A percentile compares a stretch with the other conserved stretches of the same genome.
These are phyloP conservation scores for Colletotrichum paranaense DNA, from an alignment of 2,329 filamentous ascomycete genomes.

Conservation along the genomic window DNA sequence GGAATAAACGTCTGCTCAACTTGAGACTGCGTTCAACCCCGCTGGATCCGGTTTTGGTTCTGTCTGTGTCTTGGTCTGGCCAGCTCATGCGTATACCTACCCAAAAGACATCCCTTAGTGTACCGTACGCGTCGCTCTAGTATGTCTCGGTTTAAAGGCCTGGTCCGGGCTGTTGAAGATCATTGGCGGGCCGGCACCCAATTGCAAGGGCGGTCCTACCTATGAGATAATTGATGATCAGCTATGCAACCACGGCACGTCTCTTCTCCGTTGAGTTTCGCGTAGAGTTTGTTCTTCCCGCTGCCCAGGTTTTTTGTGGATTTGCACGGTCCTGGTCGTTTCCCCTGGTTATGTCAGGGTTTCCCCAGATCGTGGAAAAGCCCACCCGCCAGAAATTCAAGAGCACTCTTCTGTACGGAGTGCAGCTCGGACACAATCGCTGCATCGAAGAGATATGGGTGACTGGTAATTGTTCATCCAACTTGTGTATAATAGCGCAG, in stretches of 20 bases:
- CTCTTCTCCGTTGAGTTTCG: background rate
- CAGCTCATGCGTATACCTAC: background rate
- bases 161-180: constrained; percentile 8
- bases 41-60: background rate
- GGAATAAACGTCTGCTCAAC: background rate
- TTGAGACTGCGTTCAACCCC: constrained; percentile 21
- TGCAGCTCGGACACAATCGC: background rate
- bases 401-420: background rate
- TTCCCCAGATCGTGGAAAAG: constrained; percentile 3
- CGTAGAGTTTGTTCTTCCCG: background rate
- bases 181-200: constrained; percentile 6
- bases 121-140: constrained; percentile 10
- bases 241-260: background rate
- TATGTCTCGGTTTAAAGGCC: constrained; percentile 23
- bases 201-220: constrained; percentile 8
- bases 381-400: background rate
- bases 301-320: constrained; percentile 5
- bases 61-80: background rate
- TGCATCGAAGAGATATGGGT: background rate
- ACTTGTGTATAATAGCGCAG: background rate
- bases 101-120: no score
- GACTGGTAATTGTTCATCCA: background rate
- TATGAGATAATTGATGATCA: constrained; percentile 9
- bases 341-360: background rate
- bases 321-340: background rate